Percentiles rank a stretch among this genome's conserved stretches.
Evolutionary conservation across 805 yeast species (phyloP).

Genomic region (Candida methanosorbosa): DNA sequence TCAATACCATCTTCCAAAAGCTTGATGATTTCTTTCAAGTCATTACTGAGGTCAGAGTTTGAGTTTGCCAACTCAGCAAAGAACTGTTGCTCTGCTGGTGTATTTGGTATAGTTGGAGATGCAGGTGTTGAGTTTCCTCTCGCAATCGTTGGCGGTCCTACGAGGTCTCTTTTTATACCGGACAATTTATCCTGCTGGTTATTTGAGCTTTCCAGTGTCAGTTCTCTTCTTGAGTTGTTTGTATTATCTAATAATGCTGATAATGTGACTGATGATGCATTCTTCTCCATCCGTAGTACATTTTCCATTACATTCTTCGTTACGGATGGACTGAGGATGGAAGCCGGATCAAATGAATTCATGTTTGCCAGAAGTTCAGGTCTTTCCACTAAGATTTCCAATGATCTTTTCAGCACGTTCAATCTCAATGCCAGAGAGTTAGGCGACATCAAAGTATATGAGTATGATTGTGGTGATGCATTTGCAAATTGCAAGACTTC

Average conservation of each 20-base stretch:
- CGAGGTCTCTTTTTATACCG: too few species aligned
- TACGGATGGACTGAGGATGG: background rate
- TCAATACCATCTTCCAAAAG: constrained; percentile 32
- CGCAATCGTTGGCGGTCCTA: too few species aligned
- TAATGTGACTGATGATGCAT: constrained; percentile 39
- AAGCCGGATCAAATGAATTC: constrained; percentile 3
- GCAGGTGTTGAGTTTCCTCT: constrained; percentile 1
- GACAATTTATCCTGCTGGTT: background rate
- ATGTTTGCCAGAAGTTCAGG: constrained; percentile 37
- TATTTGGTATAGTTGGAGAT: background rate
- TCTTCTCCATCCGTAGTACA: constrained; percentile 26
- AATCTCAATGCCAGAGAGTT: constrained; percentile 70
- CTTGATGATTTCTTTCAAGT: constrained; percentile 39
- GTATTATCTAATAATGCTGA: constrained; percentile 34
- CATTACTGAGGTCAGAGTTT: constrained; percentile 22
- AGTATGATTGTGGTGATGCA: constrained; percentile 77
- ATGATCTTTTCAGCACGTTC: constrained; percentile 64
- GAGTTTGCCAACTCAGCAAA: background rate
- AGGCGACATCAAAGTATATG: constrained; percentile 76
- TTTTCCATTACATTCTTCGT: constrained; percentile 14
- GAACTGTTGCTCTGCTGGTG: background rate
- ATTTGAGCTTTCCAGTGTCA: background rate
- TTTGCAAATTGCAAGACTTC: constrained; percentile 60
- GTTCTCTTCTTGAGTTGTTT: constrained; percentile 7
- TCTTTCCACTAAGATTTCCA: constrained; percentile 62